Conservation (phyloP, 2,329 filamentous ascomycete species). For the Pyrenophora graminea region DNA sequence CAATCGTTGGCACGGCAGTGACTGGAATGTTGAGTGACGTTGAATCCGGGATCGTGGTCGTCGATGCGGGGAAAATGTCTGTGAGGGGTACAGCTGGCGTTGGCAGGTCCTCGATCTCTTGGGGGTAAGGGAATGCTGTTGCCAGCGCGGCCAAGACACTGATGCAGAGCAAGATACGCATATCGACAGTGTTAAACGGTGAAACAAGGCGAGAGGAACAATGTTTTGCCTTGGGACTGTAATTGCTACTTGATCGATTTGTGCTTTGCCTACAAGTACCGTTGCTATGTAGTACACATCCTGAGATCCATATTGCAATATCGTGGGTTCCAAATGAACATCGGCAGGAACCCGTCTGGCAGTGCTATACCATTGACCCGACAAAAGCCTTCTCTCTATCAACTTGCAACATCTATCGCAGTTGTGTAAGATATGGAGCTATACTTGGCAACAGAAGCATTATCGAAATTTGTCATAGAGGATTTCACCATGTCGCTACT, state of each 20-base stretch:
- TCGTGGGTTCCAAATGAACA: slow-evolving; percentile 7
- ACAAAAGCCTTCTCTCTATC: slow-evolving; percentile 3
- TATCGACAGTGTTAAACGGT: slow-evolving; percentile 5
- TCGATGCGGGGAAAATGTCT: slow-evolving; percentile 17
- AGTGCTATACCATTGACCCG: slow-evolving; percentile 6
- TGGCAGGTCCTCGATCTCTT: slow-evolving; percentile 4
- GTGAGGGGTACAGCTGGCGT: slow-evolving; percentile 8
- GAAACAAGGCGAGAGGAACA: not conserved
- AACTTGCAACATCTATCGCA: slow-evolving; percentile 6
- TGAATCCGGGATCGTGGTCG: slow-evolving; percentile 13
- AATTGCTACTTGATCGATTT: slow-evolving; percentile 2
- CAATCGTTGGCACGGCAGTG: slow-evolving; percentile 12
- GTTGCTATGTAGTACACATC: slow-evolving; percentile 1
- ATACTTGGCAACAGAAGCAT: slow-evolving; percentile 17
- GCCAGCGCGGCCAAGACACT: slow-evolving; percentile 9
- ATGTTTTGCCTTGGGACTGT: not conserved
- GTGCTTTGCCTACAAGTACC: slow-evolving; percentile 11
- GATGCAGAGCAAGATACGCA: slow-evolving; percentile 19
- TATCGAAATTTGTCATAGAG: slow-evolving; percentile 11
- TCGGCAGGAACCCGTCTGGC: slow-evolving; percentile 19
- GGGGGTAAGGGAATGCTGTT: slow-evolving; percentile 17
- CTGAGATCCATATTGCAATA: slow-evolving; percentile 15
- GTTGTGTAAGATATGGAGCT: slow-evolving; percentile 12
- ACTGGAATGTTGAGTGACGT: slow-evolving; percentile 33
- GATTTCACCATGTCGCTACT: slow-evolving; percentile 17